A percentile compares a stretch with the other conserved stretches of the same genome.
These are phyloP conservation scores for Emergomyces pasteurianus DNA, from an alignment of 2,329 filamentous ascomycete species.

Conservation along the genomic window DNA sequence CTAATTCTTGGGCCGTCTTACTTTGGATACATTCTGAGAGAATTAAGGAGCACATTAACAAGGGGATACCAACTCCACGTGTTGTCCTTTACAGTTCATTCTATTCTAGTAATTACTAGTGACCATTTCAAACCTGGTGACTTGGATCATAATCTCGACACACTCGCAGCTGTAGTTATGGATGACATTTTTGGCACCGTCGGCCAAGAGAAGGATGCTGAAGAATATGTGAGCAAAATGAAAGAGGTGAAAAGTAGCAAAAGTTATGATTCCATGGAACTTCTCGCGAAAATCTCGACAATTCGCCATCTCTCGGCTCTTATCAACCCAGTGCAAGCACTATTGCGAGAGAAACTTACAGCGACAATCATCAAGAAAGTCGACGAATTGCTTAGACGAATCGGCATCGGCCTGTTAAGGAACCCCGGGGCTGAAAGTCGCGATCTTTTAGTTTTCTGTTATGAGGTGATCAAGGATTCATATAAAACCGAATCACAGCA, in stretches of 20 bases:
- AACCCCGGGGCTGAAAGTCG: slow-evolving; percentile 68
- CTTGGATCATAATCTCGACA: slow-evolving; percentile 72
- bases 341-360: slow-evolving; percentile 75
- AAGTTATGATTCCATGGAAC: slow-evolving; percentile 93
- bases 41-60: slow-evolving; percentile 69
- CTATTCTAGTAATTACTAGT: slow-evolving; percentile 65
- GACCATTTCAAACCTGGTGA: slow-evolving; percentile 68
- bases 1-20: slow-evolving; percentile 67
- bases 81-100: slow-evolving; percentile 87
- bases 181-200: slow-evolving; percentile 91
- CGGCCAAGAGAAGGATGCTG: slow-evolving; percentile 92
- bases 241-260: slow-evolving; percentile 98
- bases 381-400: slow-evolving; percentile 72
- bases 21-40: slow-evolving; percentile 87
- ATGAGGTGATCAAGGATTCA: slow-evolving; percentile 80
- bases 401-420: slow-evolving; percentile 69
- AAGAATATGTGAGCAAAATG: slow-evolving; percentile 89
- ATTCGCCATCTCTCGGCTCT: slow-evolving; percentile 62
- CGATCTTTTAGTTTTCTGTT: slow-evolving; percentile 86
- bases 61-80: slow-evolving; percentile 91
- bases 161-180: slow-evolving; percentile 78
- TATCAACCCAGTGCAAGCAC: slow-evolving; percentile 61
- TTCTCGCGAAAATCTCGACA: slow-evolving; percentile 73
- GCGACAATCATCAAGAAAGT: slow-evolving; percentile 77
- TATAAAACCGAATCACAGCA: slow-evolving; percentile 43